Evolutionary conservation across 306 rosid species (phyloP).

Genomic region (Begonia loranthoides): DNA sequence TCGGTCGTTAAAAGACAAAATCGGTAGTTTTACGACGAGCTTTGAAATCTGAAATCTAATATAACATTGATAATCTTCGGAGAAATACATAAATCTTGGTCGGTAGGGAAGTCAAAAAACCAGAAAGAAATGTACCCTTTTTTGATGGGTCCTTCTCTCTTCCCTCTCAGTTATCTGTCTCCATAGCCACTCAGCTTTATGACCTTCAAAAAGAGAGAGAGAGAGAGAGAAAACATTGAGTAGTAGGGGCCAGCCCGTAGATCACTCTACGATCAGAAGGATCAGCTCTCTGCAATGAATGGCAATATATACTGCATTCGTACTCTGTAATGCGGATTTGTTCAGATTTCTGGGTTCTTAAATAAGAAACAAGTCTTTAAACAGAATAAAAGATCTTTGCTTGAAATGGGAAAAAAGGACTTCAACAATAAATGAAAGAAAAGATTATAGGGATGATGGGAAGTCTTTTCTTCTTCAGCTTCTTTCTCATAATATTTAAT

Average conservation of each 20-base stretch:
- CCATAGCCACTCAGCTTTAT: conserved; percentile 26
- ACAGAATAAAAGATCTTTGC: not conserved
- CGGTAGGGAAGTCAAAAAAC: conserved; percentile 5
- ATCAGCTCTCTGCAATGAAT: not conserved
- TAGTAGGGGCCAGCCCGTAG: conserved; percentile 19
- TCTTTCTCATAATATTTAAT: no score
- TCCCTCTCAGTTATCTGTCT: conserved; percentile 13
- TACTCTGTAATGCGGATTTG: no score
- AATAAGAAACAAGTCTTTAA: not conserved
- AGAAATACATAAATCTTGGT: no score
- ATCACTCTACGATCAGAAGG: conserved; percentile 9
- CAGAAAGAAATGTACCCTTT: conserved; percentile 5
- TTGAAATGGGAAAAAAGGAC: conserved; percentile 7
- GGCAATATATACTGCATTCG: no score
- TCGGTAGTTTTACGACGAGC: no score
- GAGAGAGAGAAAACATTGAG: not conserved
- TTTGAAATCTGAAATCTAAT: no score
- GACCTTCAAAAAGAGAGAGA: conserved; percentile 2
- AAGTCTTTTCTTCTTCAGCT: no score
- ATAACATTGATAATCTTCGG: no score
- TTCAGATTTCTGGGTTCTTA: not conserved
- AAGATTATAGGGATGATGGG: no score
- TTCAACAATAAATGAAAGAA: no score
- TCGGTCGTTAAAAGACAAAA: no score
- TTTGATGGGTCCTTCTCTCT: conserved; percentile 15